A percentile compares a stretch with the other conserved stretches of the same genome.
phyloP scores from a whole-genome alignment of 257 asterid species.

The Nicotiana benthamiana region DNA sequence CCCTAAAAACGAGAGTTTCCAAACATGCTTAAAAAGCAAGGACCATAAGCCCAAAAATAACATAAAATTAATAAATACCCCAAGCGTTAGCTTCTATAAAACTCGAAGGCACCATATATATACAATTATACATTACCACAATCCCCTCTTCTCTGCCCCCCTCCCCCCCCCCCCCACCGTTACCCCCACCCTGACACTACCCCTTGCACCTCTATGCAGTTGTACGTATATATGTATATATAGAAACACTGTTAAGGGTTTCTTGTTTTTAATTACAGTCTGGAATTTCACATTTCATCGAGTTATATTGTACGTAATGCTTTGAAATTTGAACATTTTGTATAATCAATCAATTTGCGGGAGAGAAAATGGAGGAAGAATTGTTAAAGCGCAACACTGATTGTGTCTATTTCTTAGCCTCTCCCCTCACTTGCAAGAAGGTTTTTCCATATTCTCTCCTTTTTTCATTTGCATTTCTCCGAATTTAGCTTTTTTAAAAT shows the following conservation, averaged over 20 bases:
- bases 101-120: not conserved
- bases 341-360: not conserved
- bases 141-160: not conserved
- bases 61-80: not conserved
- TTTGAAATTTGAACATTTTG: not conserved
- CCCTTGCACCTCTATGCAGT: not conserved
- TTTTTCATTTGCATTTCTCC: not conserved
- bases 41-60: not conserved
- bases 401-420: conserved; percentile 89
- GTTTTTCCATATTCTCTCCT: conserved; percentile 13
- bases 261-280: not conserved
- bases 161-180: not conserved
- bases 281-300: not conserved
- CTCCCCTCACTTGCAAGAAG: conserved; percentile 97
- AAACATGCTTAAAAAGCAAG: no score
- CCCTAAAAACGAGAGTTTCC: no score
- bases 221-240: not conserved
- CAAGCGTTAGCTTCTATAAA: not conserved
- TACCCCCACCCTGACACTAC: not conserved
- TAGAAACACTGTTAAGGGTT: not conserved
- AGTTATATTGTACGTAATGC: not conserved
- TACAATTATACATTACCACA: not conserved
- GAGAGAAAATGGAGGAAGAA: conserved; percentile 43
- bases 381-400: conserved; percentile 68
- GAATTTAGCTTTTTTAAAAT: not conserved